Conservation (phyloP, 192 early-diverging fungal species). For the Phlyctochytrium bullatum region DNA sequence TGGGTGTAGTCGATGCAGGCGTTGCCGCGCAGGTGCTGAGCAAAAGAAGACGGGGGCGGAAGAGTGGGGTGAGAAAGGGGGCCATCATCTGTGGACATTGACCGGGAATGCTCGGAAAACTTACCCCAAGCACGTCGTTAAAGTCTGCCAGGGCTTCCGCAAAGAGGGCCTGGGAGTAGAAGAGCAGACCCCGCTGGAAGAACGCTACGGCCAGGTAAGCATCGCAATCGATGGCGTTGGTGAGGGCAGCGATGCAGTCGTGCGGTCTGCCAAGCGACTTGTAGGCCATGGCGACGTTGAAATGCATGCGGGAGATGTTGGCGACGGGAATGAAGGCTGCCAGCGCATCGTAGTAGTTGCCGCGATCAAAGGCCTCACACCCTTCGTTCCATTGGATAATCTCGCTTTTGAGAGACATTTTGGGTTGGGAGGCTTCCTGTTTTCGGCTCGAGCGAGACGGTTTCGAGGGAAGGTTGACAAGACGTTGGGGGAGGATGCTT, state of each 20-base stretch:
- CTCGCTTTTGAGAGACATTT: too few species aligned
- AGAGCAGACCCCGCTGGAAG: constrained; percentile 85
- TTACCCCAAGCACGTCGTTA: constrained; percentile 71
- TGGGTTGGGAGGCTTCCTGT: too few species aligned
- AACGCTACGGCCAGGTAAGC: constrained; percentile 86
- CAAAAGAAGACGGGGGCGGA: neutral
- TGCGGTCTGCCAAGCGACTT: constrained; percentile 70
- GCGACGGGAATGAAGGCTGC: constrained; percentile 60
- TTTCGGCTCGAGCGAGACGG: too few species aligned
- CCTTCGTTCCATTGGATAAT: constrained; percentile 5
- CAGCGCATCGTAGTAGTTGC: neutral
- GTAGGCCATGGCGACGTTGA: constrained; percentile 88
- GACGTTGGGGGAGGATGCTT: too few species aligned
- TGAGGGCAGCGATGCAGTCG: constrained; percentile 75
- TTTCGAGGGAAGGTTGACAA: too few species aligned
- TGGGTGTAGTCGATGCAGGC: constrained; percentile 92
- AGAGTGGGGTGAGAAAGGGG: too few species aligned
- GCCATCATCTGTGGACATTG: neutral
- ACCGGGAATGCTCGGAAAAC: constrained; percentile 6
- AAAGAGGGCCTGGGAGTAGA: constrained; percentile 72
- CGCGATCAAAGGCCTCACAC: neutral
- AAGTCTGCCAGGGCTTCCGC: constrained; percentile 76
- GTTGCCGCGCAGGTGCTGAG: constrained; percentile 59
- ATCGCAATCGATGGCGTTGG: constrained; percentile 73
- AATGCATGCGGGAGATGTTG: constrained; percentile 91